Conservation (phyloP, 768 basidiomycete genomes). For the Collybia mongolica region DNA sequence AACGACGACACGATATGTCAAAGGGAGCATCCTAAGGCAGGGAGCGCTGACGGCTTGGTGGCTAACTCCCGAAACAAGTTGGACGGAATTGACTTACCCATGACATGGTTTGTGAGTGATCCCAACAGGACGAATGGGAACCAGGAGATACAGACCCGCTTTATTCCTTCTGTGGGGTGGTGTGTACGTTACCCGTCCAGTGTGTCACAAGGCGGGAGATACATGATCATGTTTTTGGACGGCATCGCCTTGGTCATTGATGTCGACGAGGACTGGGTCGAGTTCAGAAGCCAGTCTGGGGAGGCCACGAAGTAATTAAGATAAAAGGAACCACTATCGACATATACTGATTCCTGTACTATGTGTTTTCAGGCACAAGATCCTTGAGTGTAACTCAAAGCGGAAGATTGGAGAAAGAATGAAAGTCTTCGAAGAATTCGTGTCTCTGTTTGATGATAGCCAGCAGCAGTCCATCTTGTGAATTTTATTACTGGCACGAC, state of each 20-base stretch:
- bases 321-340: background rate
- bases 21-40: no score
- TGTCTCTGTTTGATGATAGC: conserved; percentile 36
- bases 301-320: conserved; percentile 26
- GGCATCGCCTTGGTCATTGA: conserved; percentile 38
- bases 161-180: conserved; percentile 40
- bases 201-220: conserved; percentile 40
- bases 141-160: conserved; percentile 30
- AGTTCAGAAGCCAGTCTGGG: conserved; percentile 27
- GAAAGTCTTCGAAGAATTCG: conserved; percentile 40
- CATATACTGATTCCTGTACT: no score
- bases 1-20: background rate
- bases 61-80: background rate
- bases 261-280: conserved; percentile 41
- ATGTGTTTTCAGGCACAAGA: conserved; percentile 25
- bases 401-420: conserved; percentile 36
- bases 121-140: conserved; percentile 8
- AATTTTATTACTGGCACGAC: no score
- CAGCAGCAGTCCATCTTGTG: background rate
- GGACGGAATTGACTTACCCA: background rate
- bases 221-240: conserved; percentile 43
- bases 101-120: conserved; percentile 15
- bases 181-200: conserved; percentile 36
- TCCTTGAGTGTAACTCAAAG: conserved; percentile 30
- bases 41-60: background rate